A percentile compares a stretch with the other conserved stretches of the same genome.
Evolutionary conservation across 2,329 filamentous ascomycete species (phyloP).

Genomic region (Scortechinia acanthostroma): DNA sequence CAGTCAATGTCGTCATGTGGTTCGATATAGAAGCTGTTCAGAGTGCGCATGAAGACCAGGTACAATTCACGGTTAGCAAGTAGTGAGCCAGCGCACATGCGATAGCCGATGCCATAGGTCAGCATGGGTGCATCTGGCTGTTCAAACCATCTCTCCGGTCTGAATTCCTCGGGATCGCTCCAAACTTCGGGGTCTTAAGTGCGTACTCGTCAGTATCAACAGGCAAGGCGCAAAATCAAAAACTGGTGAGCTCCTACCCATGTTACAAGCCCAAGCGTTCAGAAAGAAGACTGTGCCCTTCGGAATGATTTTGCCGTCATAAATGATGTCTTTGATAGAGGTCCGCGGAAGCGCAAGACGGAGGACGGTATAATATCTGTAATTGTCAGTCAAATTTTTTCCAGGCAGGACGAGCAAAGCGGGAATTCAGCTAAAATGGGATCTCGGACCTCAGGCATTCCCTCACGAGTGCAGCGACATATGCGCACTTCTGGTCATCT

Average conservation of each 20-base stretch:
- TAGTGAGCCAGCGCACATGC: constrained; percentile 60
- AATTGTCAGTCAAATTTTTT: constrained; percentile 7
- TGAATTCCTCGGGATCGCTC: constrained; percentile 48
- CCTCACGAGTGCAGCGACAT: constrained; percentile 54
- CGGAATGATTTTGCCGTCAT: constrained; percentile 48
- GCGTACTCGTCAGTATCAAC: no score
- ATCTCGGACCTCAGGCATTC: constrained; percentile 42
- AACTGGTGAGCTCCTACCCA: constrained; percentile 35
- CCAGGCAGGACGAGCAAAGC: background rate
- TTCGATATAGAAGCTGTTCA: constrained; percentile 53
- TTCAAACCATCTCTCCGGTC: constrained; percentile 56
- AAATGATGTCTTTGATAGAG: constrained; percentile 50
- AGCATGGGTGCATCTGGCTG: constrained; percentile 57
- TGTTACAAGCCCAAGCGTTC: constrained; percentile 65
- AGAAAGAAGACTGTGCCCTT: constrained; percentile 57
- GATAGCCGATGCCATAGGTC: constrained; percentile 59
- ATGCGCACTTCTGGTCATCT: constrained; percentile 58
- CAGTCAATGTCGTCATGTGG: constrained; percentile 44
- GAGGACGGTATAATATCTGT: constrained; percentile 53
- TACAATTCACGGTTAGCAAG: constrained; percentile 62
- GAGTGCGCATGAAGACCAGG: constrained; percentile 51
- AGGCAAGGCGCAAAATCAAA: no score
- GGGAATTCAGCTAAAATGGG: background rate
- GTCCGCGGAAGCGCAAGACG: constrained; percentile 53
- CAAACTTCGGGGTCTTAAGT: constrained; percentile 40